These are phyloP conservation scores for Paecilomyces dactylethromorphus DNA, from an alignment of 2,329 filamentous ascomycete species.

Conservation along the genomic window DNA sequence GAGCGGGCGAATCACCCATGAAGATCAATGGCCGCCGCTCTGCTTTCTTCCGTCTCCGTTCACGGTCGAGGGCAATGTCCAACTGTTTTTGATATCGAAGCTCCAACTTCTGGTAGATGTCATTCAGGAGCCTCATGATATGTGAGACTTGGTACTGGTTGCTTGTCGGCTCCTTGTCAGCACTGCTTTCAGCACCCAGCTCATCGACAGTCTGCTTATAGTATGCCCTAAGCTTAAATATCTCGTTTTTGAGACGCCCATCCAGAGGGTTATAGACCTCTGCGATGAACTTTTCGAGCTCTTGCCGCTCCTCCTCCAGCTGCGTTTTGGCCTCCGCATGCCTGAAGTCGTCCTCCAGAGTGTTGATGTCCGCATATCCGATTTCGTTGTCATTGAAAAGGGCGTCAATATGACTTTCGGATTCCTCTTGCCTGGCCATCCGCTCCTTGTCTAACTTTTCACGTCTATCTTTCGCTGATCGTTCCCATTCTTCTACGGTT, in stretches of 20 bases:
- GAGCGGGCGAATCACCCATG: conserved; percentile 43
- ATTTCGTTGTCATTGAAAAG: conserved; percentile 53
- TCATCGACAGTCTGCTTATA: conserved; percentile 38
- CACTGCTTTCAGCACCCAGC: conserved; percentile 34
- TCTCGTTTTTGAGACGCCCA: conserved; percentile 42
- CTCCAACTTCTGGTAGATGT: conserved; percentile 44
- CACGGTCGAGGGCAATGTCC: conserved; percentile 46
- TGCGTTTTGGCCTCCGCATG: conserved; percentile 45
- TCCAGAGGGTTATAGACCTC: conserved; percentile 47
- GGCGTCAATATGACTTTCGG: conserved; percentile 46
- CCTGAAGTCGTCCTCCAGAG: conserved; percentile 50
- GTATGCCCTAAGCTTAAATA: conserved; percentile 42
- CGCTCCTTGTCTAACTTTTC: conserved; percentile 43
- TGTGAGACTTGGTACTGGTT: conserved; percentile 32
- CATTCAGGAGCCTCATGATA: conserved; percentile 40
- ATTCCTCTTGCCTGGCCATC: conserved; percentile 44
- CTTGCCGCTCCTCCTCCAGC: conserved; percentile 47
- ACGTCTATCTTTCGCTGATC: conserved; percentile 36
- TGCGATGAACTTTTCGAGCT: conserved; percentile 45
- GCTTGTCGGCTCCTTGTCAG: conserved; percentile 21
- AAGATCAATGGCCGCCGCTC: conserved; percentile 47
- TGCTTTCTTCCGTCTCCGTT: conserved; percentile 49
- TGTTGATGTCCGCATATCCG: conserved; percentile 51
- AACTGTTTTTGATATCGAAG: conserved; percentile 44
- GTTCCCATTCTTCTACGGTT: conserved; percentile 41